These are phyloP conservation scores for Coemansia sp. DNA, from an alignment of 192 early-diverging fungal genomes.

Conservation along the genomic window DNA sequence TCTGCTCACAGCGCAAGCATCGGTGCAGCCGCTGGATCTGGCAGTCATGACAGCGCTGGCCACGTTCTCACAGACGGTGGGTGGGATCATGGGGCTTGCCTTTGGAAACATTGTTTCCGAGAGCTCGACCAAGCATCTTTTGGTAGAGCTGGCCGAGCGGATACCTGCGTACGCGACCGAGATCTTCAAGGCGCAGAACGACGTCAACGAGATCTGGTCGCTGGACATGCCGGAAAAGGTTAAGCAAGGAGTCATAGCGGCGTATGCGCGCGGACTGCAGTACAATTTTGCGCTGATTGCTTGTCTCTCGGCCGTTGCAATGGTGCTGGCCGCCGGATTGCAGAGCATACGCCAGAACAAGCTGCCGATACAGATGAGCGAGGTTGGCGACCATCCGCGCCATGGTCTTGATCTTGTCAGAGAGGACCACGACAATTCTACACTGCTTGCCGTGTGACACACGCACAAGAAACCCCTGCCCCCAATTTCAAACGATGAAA, in stretches of 20 bases:
- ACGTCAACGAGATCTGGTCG: slow-evolving; percentile 50
- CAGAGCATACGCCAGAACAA: slow-evolving; percentile 49
- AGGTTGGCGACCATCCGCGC: slow-evolving; percentile 20
- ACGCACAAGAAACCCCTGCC: background rate
- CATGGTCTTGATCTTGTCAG: slow-evolving; percentile 41
- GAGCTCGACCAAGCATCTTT: slow-evolving; percentile 40
- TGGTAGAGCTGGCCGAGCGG: slow-evolving; percentile 29
- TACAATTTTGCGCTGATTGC: slow-evolving; percentile 51
- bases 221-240: slow-evolving; percentile 33
- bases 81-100: slow-evolving; percentile 54
- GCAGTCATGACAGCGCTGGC: slow-evolving; percentile 52
- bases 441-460: background rate
- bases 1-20: slow-evolving; percentile 49
- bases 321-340: slow-evolving; percentile 43
- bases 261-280: slow-evolving; percentile 52
- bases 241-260: slow-evolving; percentile 40
- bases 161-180: slow-evolving; percentile 39
- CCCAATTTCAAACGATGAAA: too few relatives aligned
- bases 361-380: slow-evolving; percentile 16
- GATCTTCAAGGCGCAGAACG: slow-evolving; percentile 47
- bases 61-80: slow-evolving; percentile 54
- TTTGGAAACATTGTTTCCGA: slow-evolving; percentile 53
- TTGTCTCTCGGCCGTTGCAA: slow-evolving; percentile 33
- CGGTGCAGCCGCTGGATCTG: slow-evolving; percentile 35
- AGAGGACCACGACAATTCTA: slow-evolving; percentile 18